A percentile compares a stretch with the other conserved stretches of the same genome.
Conservation (phyloP, 2,329 filamentous ascomycete genomes). For the Penicillium sp. region DNA sequence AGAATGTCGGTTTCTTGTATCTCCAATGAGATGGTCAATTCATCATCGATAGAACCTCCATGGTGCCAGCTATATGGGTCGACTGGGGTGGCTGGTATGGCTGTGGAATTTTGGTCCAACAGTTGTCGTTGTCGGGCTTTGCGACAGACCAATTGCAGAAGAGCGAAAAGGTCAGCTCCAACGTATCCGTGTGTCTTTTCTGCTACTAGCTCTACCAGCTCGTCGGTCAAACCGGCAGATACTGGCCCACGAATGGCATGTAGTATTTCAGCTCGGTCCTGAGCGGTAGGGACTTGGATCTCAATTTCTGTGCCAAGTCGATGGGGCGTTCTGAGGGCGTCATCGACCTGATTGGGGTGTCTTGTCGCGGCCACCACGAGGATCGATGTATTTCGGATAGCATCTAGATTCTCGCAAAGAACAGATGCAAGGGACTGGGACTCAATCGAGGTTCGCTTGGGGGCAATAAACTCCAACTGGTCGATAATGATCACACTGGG, state of each 20-base stretch:
- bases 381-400: constrained; percentile 54
- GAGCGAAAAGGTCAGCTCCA: constrained; percentile 68
- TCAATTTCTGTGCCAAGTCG: constrained; percentile 68
- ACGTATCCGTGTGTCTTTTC: constrained; percentile 85
- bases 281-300: constrained; percentile 72
- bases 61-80: neutral
- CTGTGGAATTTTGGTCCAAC: constrained; percentile 9
- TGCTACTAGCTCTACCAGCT: constrained; percentile 61
- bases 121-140: constrained; percentile 39
- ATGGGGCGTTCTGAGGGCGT: constrained; percentile 63
- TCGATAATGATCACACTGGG: constrained; percentile 81
- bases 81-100: neutral
- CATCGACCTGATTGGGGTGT: constrained; percentile 70
- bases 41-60: constrained; percentile 6
- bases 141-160: constrained; percentile 58
- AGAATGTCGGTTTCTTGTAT: constrained; percentile 40
- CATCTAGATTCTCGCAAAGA: constrained; percentile 44
- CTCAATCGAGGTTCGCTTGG: constrained; percentile 55
- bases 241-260: constrained; percentile 55
- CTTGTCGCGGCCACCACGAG: constrained; percentile 75
- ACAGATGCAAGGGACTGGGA: constrained; percentile 38
- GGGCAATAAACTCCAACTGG: constrained; percentile 68
- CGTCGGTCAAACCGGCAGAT: constrained; percentile 51
- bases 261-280: constrained; percentile 72
- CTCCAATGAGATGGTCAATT: constrained; percentile 26